Conservation (phyloP, 108 stramenopile genomes). For the Epithemia pelagica region DNA sequence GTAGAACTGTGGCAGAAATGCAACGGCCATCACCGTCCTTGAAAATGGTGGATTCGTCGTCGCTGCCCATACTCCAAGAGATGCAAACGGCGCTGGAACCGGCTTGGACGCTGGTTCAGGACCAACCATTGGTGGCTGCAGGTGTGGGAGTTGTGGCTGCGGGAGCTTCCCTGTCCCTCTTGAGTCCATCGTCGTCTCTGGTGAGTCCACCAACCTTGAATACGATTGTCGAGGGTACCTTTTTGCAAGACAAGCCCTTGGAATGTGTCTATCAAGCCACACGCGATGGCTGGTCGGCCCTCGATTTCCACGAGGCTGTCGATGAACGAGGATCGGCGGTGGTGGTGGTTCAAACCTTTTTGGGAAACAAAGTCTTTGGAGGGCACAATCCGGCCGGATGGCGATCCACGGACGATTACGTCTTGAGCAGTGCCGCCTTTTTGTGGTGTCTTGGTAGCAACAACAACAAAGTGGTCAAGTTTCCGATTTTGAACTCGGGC, state of each 20-base stretch:
- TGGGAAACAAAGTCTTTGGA: conserved; percentile 46
- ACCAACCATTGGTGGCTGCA: neutral
- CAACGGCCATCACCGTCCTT: no score
- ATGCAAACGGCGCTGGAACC: neutral
- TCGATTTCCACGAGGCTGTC: conserved; percentile 59
- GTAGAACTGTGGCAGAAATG: no score
- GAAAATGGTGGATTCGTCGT: no score
- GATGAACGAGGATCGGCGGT: conserved; percentile 67
- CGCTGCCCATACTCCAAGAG: no score
- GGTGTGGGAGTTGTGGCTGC: neutral
- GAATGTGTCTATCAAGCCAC: conserved; percentile 54
- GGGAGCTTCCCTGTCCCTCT: neutral
- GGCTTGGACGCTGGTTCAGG: neutral
- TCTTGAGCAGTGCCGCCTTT: conserved; percentile 57
- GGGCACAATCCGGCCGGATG: conserved; percentile 75
- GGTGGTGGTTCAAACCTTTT: conserved; percentile 38
- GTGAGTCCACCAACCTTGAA: neutral
- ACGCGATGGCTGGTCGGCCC: conserved; percentile 70
- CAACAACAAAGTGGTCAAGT: conserved; percentile 20
- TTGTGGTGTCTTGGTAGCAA: conserved; percentile 45
- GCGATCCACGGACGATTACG: conserved; percentile 71
- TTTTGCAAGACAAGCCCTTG: conserved; percentile 1
- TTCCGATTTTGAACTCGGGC: conserved; percentile 45
- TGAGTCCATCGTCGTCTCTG: neutral
- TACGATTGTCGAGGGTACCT: neutral